Evolutionary conservation across 2,329 filamentous ascomycete genomes (phyloP), one percentile per base, ranked within the genome.

Genomic region (Endothia cerciana): DNA sequence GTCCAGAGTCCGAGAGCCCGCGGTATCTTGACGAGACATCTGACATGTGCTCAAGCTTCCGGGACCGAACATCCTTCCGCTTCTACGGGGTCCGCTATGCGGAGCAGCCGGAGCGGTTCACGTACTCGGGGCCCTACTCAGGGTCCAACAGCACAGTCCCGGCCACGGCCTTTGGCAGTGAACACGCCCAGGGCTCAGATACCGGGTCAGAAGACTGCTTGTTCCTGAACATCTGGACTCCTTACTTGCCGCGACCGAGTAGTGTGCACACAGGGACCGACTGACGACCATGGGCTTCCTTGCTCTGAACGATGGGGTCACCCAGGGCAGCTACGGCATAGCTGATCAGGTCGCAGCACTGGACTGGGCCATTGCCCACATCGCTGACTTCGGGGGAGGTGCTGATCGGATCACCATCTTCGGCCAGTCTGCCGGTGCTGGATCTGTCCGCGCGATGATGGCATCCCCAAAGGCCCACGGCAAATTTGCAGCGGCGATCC

Each of bases 211-310:
- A 84, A 69, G 81, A 83, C 62, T 84, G 82, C 62, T 71, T 83
- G 6, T 82, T 79, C 58, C 72, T 85, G 45, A 82, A 83, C 63
- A 76, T 84, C 25, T 81, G 76, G 73, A 81, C 80, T 3, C 74
- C 77, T 1, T 76, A 79, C 62, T 71, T 81, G 4, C 79, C 80
- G 0, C 72, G 71, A 7, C 69, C 74, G 0, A 68, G 68, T 22
- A 70, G 69, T 3, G 59, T 58, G 4, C 36, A 62, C 1, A 67
- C 69, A 22, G 70, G 71, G 40, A 89, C 73, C 83, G 87, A 10
- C 75, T 88, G 3, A 80, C 79, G 0, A 86, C 84, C 0, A 77
- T 89, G 0, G 87, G 87, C 0, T 89, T 87, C 70, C 75, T 89
- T 0, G 86, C 86, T 0, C 77, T 87, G 8, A 70, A 78, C 30